phyloP scores from a whole-genome alignment of 345 rosid genomes.

The Linum tenue region DNA sequence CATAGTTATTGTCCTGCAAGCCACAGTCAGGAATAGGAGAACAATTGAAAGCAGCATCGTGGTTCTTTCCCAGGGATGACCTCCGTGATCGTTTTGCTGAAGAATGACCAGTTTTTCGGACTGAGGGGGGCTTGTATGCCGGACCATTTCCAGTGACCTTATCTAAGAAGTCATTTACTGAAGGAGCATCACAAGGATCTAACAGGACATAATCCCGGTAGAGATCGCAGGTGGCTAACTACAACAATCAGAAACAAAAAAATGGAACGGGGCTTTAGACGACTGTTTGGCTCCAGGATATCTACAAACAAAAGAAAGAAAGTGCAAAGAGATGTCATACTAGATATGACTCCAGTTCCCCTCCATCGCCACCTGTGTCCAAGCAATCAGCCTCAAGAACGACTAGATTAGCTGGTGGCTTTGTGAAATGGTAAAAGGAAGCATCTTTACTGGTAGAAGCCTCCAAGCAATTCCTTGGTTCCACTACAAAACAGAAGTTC shows the following conservation, averaged over 20 bases:
- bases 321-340: constrained; percentile 31
- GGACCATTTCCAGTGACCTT: constrained; percentile 35
- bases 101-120: constrained; percentile 47
- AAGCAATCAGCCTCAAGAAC: constrained; percentile 94
- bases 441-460: constrained; percentile 43
- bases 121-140: constrained; percentile 33
- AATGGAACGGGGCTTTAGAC: constrained; percentile 12
- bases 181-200: constrained; percentile 65
- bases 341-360: constrained; percentile 91
- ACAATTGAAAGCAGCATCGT: constrained; percentile 26
- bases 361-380: constrained; percentile 61
- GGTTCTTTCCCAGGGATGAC: constrained; percentile 53
- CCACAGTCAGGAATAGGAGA: constrained; percentile 33
- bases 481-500: constrained; percentile 40
- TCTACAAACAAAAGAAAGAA: constrained; percentile 8
- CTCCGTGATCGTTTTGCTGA: constrained; percentile 34
- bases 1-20: constrained; percentile 29
- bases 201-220: constrained; percentile 76
- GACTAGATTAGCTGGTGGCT: constrained; percentile 88
- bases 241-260: constrained; percentile 23
- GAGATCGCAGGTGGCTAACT: constrained; percentile 79
- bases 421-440: constrained; percentile 52
- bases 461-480: constrained; percentile 66
- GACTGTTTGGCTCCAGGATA: constrained; percentile 5
- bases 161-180: constrained; percentile 48